Conservation (phyloP, 345 rosid genomes). For the Iberis pinnata region DNA sequence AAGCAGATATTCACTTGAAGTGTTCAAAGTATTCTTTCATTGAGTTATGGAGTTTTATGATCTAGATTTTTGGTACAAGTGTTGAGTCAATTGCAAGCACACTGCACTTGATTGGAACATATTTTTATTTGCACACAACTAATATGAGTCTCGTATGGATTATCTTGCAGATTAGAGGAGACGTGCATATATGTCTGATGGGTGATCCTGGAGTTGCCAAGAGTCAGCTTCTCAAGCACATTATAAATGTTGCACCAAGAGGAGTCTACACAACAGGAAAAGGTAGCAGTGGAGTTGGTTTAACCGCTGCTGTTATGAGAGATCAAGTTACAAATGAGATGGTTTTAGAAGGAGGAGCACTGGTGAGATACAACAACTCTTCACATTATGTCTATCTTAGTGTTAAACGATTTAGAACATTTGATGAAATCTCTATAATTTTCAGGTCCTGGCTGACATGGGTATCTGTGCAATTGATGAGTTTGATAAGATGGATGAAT, state of each 20-base stretch:
- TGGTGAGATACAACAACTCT: slow-evolving; percentile 47
- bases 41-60: slow-evolving; percentile 12
- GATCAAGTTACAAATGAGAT: slow-evolving; percentile 95
- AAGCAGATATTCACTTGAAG: neutral
- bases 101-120: neutral
- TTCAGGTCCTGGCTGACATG: slow-evolving; percentile 97
- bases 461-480: slow-evolving; percentile 99
- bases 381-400: neutral
- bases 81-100: neutral
- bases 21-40: slow-evolving; percentile 1
- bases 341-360: slow-evolving; percentile 97
- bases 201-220: slow-evolving; percentile 99
- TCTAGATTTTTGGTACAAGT: neutral
- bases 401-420: slow-evolving; percentile 15
- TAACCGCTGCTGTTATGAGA: slow-evolving; percentile 96
- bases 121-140: neutral
- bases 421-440: neutral
- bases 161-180: slow-evolving; percentile 84
- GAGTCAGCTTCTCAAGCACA: slow-evolving; percentile 99
- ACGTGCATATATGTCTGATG: slow-evolving; percentile 90
- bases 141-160: neutral
- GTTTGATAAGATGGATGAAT: slow-evolving; percentile 99
- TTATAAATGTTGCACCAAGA: slow-evolving; percentile 88
- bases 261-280: slow-evolving; percentile 92
- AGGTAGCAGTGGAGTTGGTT: slow-evolving; percentile 99